These are phyloP conservation scores for Paecilomyces fulvus DNA, from an alignment of 2,329 filamentous ascomycete species.

Conservation along the genomic window DNA sequence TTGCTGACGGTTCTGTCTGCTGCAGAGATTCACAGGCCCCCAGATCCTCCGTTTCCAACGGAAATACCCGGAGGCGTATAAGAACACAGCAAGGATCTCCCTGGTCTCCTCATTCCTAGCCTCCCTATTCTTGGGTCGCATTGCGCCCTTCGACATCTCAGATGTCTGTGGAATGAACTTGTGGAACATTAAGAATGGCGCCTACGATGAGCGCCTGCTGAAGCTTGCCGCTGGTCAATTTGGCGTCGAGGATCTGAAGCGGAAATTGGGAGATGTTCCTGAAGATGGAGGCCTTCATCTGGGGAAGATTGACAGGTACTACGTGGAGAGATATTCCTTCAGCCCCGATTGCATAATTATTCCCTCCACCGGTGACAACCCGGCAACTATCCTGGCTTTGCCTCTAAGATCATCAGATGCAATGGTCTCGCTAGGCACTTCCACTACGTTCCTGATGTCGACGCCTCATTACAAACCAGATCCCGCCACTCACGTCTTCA, in stretches of 20 bases:
- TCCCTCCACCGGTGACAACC: constrained; percentile 93
- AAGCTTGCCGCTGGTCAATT: constrained; percentile 62
- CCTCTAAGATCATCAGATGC: constrained; percentile 82
- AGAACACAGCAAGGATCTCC: constrained; percentile 72
- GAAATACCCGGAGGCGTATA: constrained; percentile 73
- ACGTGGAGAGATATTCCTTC: constrained; percentile 71
- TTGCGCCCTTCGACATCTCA: constrained; percentile 86
- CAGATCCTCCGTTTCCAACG: constrained; percentile 85
- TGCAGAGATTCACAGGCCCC: constrained; percentile 85
- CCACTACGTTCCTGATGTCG: constrained; percentile 95
- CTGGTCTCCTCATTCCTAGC: constrained; percentile 94
- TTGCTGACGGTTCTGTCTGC: background rate
- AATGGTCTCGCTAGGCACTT: constrained; percentile 90
- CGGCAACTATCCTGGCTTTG: constrained; percentile 83
- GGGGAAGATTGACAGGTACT: constrained; percentile 70
- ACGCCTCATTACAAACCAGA: constrained; percentile 86
- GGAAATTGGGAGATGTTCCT: constrained; percentile 72
- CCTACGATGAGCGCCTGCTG: constrained; percentile 68
- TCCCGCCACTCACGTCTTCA: constrained; percentile 93
- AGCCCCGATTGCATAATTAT: constrained; percentile 63
- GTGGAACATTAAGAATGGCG: constrained; percentile 72
- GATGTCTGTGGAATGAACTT: constrained; percentile 97
- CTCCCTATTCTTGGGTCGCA: constrained; percentile 73
- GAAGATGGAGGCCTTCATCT: constrained; percentile 73
- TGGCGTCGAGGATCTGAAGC: constrained; percentile 56